Evolutionary conservation across 2,329 filamentous ascomycete genomes (phyloP), one percentile per base, ranked within the genome.

Genomic region (Apiospora marii): DNA sequence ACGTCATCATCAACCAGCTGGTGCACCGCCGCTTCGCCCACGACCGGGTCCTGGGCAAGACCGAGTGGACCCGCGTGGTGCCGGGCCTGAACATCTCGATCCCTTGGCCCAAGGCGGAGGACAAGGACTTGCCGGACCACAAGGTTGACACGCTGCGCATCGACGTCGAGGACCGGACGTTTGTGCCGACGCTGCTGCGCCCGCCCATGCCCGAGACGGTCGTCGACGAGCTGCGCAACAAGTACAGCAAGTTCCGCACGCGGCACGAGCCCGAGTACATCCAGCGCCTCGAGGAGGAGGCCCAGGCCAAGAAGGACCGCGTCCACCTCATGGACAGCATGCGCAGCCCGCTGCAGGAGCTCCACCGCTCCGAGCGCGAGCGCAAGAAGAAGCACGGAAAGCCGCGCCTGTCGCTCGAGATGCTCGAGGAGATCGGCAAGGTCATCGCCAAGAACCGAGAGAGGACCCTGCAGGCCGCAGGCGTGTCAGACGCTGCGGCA

Each of bases 171-270:
- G 87, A 90, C 75, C 87, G 86, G 78, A 94, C 93, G 1, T 98
- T 93, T 81, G 86, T 92, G 71, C 95, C 95, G n/a, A 93, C 91
- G 48, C 86, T 98, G 34, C 85, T 95, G 41, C 86, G 88, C 22
- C 88, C 93, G 37, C 96, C 96, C 19, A 94, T 98, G 88, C 95
- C 96, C 6, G 83, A 87, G 43, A 84, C 83, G n/a, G 89, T 98
- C 49, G 88, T 97, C 76, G 92, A 98, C 81, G 96, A 98, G 86
- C 87, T 98, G 80, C 89, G 95, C 80, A 92, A 93, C 85, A 92
- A 91, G 81, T 97, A 92, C 87, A 93, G 92, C 77, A 90, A 89
- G 78, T 96, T 95, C 90, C 88, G 95, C 79, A 94, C 92, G 70
- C 88, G 94, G 68, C 94, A 97, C 84, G 93, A 95, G 75, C 85